Conservation (phyloP, 2,329 filamentous ascomycete genomes). For the Epichloe brachyelytri region DNA sequence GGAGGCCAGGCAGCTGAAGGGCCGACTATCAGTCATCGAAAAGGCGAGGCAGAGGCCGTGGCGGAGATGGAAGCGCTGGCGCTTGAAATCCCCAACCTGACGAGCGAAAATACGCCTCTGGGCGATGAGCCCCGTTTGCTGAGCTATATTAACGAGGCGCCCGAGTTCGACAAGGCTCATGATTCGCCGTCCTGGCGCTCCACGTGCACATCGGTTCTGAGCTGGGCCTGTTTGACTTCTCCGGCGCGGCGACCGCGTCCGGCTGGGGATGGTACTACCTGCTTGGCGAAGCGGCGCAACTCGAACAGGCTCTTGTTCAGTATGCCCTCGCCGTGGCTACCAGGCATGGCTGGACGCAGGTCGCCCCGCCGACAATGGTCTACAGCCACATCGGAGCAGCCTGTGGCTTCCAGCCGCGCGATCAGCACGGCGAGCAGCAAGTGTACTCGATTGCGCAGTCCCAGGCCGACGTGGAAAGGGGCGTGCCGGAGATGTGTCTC, state of each 20-base stretch:
- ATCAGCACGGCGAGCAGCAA: constrained; percentile 83
- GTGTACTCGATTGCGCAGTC: constrained; percentile 68
- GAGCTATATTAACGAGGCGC: constrained; percentile 64
- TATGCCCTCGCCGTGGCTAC: constrained; percentile 68
- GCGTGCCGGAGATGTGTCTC: constrained; percentile 59
- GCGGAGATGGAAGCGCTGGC: constrained; percentile 63
- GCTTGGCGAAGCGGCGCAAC: constrained; percentile 74
- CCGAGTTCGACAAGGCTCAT: constrained; percentile 24
- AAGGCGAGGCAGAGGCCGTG: constrained; percentile 44
- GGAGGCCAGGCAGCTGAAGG: constrained; percentile 54
- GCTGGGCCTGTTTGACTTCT: constrained; percentile 85
- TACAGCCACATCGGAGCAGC: constrained; percentile 83
- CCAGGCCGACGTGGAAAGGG: constrained; percentile 44
- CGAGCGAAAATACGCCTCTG: constrained; percentile 60
- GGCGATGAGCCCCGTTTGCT: constrained; percentile 53
- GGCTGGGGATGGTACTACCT: constrained; percentile 99
- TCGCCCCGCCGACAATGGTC: constrained; percentile 78
- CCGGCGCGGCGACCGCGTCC: constrained; percentile 63
- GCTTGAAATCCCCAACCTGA: constrained; percentile 74
- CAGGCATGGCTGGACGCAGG: constrained; percentile 62
- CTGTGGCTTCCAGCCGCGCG: constrained; percentile 89
- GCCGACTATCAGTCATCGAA: constrained; percentile 46
- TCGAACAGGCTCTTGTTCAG: constrained; percentile 89
- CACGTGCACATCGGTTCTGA: constrained; percentile 79
- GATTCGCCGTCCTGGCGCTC: constrained; percentile 44